phyloP scores from a whole-genome alignment of 495 filamentous ascomycete genomes.

The Aspergillus bridgeri region DNA sequence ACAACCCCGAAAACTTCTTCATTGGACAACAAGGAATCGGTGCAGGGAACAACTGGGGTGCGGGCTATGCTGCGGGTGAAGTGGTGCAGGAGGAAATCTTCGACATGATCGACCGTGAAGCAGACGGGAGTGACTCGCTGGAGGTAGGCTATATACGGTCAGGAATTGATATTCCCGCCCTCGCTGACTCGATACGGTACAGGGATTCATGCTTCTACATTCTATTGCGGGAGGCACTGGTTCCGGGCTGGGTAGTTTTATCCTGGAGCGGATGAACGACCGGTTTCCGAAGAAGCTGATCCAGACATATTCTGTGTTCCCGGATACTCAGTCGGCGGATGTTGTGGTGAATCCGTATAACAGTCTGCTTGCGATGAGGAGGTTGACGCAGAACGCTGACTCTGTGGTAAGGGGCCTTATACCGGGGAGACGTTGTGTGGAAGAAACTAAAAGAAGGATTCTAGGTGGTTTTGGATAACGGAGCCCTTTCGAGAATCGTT shows the following conservation, averaged over 20 bases:
- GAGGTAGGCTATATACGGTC: slow-evolving; percentile 52
- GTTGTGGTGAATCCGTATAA: slow-evolving; percentile 99
- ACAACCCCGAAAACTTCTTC: slow-evolving; percentile 99
- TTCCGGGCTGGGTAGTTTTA: slow-evolving; percentile 87
- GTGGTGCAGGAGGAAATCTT: slow-evolving; percentile 92
- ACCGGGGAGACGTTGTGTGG: neutral
- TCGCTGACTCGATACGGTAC: slow-evolving; percentile 30
- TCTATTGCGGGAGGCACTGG: slow-evolving; percentile 97
- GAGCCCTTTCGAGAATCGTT: slow-evolving; percentile 87
- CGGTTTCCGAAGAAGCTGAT: slow-evolving; percentile 98
- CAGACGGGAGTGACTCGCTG: slow-evolving; percentile 93
- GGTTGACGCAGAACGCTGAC: slow-evolving; percentile 93
- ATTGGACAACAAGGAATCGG: slow-evolving; percentile 86
- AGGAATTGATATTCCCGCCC: neutral
- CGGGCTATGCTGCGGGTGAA: slow-evolving; percentile 91
- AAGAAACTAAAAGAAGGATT: neutral
- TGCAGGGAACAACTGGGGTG: slow-evolving; percentile 97
- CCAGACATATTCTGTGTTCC: slow-evolving; percentile 98
- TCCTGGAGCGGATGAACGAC: slow-evolving; percentile 95
- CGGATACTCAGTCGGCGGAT: slow-evolving; percentile 81
- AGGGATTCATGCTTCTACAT: slow-evolving; percentile 97
- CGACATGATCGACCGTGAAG: slow-evolving; percentile 99
- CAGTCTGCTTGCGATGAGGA: slow-evolving; percentile 84
- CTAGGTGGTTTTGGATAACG: slow-evolving; percentile 91
- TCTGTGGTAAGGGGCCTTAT: slow-evolving; percentile 61